Evolutionary conservation across 2,329 filamentous ascomycete species (phyloP), one percentile per base, ranked within the genome.

Genomic region (Xylaria sp.): DNA sequence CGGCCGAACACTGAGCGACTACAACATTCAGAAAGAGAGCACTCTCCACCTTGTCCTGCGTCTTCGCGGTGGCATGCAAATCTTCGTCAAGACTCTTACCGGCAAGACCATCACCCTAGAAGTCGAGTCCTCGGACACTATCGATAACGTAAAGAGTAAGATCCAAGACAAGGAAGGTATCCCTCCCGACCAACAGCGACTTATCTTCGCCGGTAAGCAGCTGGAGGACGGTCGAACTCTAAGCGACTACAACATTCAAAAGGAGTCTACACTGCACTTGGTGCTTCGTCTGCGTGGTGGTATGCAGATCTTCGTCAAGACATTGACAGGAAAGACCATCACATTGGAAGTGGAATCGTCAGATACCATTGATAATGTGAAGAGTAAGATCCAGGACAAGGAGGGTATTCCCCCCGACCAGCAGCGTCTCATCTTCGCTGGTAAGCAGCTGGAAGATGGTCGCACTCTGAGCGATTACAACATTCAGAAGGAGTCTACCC

Each of bases 181-280:
- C 64, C 94, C 94, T 0, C 94, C 94, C 1, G 94, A 97, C 82
- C 94, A 97, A 82, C 94, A 97, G 83, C 94, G 94, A 77, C 84
- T 97, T 13, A 97, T 97, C 79, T 97, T 97, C 73, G 94, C 94
- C 57, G 94, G 94, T 69, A 97, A 97, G 89, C 94, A 97, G 82
- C 84, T 97, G 0, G 94, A 97, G 80, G 94, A 98, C 76, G 94
- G 94, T 58, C 92, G 94, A 25, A 98, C 94, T 0, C 86, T 98
- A 0, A 92, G 89, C 60, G 95, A 98, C 81, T 98, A 98, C 89
- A 98, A 98, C 85, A 98, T 98, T 56, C 95, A 98, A 82, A 95
- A 95, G 84, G 93, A 95, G 79, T 92, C 90, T 0, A 95, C 93
- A 0, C 87, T 95, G 1, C 92, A 95, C 80, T 80, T 95, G 65